Percentiles rank a stretch among this genome's conserved stretches.
phyloP scores from a whole-genome alignment of 352 stramenopile species.

The Globisporangium emineosum region DNA sequence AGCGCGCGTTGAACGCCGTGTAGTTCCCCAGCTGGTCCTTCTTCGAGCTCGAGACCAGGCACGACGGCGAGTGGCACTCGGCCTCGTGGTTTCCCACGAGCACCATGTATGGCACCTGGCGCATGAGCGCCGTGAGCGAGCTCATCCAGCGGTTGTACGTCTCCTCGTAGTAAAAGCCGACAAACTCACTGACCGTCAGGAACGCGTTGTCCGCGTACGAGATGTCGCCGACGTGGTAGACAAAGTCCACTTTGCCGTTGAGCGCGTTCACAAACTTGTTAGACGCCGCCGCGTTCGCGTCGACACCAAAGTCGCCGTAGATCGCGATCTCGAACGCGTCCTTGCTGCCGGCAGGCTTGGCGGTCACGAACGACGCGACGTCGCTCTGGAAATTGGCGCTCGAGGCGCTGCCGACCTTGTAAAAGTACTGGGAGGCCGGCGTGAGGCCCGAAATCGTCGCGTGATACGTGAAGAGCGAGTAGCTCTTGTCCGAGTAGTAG shows the following conservation, averaged over 20 bases:
- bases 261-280: constrained; percentile 27
- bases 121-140: constrained; percentile 46
- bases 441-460: constrained; percentile 26
- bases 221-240: constrained; percentile 77
- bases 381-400: constrained; percentile 27
- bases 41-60: constrained; percentile 43
- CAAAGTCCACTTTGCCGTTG: constrained; percentile 38
- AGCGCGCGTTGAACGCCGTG: constrained; percentile 74
- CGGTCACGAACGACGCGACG: constrained; percentile 35
- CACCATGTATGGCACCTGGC: constrained; percentile 78
- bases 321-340: constrained; percentile 45
- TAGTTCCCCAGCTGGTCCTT: constrained; percentile 74
- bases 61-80: constrained; percentile 77
- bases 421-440: constrained; percentile 42
- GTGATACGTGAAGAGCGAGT: constrained; percentile 49
- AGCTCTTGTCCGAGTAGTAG: constrained; percentile 49
- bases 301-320: constrained; percentile 55
- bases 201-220: constrained; percentile 41
- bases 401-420: constrained; percentile 37
- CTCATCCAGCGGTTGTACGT: constrained; percentile 87
- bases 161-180: constrained; percentile 85
- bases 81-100: constrained; percentile 85
- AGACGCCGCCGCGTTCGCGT: constrained; percentile 30
- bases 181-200: constrained; percentile 19
- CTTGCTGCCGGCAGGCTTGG: constrained; percentile 20